Percentiles rank a stretch among this genome's conserved stretches.
phyloP scores from a whole-genome alignment of 345 rosid genomes.

The Rhizophora mangle region DNA sequence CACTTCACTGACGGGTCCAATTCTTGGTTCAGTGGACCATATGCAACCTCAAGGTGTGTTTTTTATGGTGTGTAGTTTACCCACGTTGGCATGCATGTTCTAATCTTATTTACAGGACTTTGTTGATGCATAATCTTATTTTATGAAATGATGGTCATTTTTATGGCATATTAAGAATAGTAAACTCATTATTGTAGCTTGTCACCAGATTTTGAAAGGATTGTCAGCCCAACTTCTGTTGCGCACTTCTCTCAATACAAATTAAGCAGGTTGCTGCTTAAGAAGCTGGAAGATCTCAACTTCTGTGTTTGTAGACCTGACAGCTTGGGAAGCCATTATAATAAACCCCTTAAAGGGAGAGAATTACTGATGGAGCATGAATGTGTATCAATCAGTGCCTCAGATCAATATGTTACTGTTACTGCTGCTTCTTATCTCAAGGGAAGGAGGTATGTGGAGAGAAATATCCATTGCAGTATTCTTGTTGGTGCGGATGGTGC shows the following conservation, averaged over 20 bases:
- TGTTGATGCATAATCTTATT: background rate
- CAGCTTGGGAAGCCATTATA: conserved; percentile 26
- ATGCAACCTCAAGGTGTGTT: conserved; percentile 96
- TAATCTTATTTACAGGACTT: background rate
- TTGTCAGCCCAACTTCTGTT: conserved; percentile 82
- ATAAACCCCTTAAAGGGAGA: conserved; percentile 32
- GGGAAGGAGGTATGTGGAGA: conserved; percentile 46
- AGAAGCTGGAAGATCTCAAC: conserved; percentile 54
- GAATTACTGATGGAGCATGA: conserved; percentile 78
- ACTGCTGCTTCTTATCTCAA: conserved; percentile 52
- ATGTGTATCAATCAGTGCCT: conserved; percentile 59
- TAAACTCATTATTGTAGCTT: conserved; percentile 21
- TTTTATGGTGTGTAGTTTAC: background rate
- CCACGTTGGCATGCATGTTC: background rate
- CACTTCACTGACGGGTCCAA: conserved; percentile 75
- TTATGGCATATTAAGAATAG: background rate
- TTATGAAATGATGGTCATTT: background rate
- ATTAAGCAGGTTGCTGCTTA: conserved; percentile 56
- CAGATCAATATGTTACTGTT: conserved; percentile 44
- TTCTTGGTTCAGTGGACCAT: conserved; percentile 90
- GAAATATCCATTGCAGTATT: conserved; percentile 51
- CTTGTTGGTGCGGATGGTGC: conserved; percentile 93
- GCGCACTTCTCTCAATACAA: conserved; percentile 94
- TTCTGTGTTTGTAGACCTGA: conserved; percentile 40
- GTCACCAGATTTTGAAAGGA: conserved; percentile 66